phyloP scores from a whole-genome alignment of 2,329 filamentous ascomycete genomes.

The Hypoxylon rubiginosum region DNA sequence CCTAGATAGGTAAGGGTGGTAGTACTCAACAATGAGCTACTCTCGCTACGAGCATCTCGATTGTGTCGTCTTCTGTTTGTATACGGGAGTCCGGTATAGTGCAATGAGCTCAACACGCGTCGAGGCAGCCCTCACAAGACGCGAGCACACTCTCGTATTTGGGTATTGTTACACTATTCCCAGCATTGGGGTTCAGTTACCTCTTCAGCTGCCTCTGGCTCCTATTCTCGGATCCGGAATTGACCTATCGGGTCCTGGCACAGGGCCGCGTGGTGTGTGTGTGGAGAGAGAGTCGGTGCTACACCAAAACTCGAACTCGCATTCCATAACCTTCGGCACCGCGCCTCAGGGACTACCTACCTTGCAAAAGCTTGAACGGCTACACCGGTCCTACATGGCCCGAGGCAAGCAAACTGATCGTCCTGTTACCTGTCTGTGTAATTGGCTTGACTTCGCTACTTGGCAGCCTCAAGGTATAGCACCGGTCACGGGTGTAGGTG shows the following conservation, averaged over 20 bases:
- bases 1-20: no score
- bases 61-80: no score
- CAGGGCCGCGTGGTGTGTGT: slow-evolving; percentile 7
- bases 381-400: slow-evolving; percentile 25
- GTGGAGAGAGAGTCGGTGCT: slow-evolving; percentile 2
- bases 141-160: neutral
- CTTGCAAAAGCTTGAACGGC: slow-evolving; percentile 13
- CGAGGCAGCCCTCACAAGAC: neutral
- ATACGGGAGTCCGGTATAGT: neutral
- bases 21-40: no score
- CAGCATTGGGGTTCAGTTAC: neutral
- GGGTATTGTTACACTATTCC: neutral
- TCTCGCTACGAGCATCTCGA: no score
- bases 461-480: slow-evolving; percentile 8
- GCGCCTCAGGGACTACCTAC: slow-evolving; percentile 7
- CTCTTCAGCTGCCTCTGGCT: slow-evolving; percentile 8
- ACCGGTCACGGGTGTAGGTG: slow-evolving; percentile 1
- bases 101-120: neutral
- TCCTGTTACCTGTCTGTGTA: neutral
- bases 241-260: slow-evolving; percentile 3
- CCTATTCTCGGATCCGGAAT: slow-evolving; percentile 24
- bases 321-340: slow-evolving; percentile 18
- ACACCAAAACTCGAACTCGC: slow-evolving; percentile 18
- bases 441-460: slow-evolving; percentile 9
- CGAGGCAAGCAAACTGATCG: slow-evolving; percentile 20